Evolutionary conservation across 805 yeast species (phyloP).

Genomic region (Suhomyces sp.): DNA sequence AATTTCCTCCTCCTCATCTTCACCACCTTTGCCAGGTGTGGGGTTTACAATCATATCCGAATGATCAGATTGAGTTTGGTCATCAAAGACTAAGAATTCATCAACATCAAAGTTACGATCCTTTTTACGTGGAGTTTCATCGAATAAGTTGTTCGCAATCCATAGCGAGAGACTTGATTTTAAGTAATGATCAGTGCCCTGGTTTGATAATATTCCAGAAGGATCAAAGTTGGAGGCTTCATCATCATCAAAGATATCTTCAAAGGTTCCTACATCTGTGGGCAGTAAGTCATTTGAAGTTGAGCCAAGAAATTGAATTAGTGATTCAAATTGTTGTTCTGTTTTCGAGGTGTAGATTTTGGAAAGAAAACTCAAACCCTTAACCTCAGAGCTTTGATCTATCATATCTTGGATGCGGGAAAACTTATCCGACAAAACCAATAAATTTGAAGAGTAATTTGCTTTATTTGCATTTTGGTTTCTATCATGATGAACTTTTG

Average conservation of each 20-base stretch:
- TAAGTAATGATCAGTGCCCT: background rate
- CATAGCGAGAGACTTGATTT: constrained; percentile 25
- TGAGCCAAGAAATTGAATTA: constrained; percentile 6
- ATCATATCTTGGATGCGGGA: background rate
- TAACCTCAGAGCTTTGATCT: constrained; percentile 4
- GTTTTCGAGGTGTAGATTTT: constrained; percentile 15
- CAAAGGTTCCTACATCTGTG: constrained; percentile 9
- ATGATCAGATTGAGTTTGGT: constrained; percentile 8
- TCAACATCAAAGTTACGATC: constrained; percentile 25
- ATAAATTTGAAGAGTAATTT: constrained; percentile 13
- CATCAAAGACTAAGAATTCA: constrained; percentile 20
- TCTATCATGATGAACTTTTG: constrained; percentile 9
- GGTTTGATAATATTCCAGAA: background rate
- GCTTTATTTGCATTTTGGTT: background rate
- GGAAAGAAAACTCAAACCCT: constrained; percentile 8
- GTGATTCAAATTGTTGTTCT: constrained; percentile 18
- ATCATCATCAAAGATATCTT: constrained; percentile 13
- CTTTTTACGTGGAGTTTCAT: background rate
- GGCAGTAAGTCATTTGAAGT: background rate
- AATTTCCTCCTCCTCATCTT: constrained; percentile 21
- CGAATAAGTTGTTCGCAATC: constrained; percentile 26
- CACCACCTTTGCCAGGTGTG: background rate
- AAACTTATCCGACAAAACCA: constrained; percentile 13
- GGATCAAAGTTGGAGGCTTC: background rate
- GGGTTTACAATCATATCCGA: background rate